Conservation (phyloP, 2,329 filamentous ascomycete genomes). For the Rhinocladiella similis region DNA sequence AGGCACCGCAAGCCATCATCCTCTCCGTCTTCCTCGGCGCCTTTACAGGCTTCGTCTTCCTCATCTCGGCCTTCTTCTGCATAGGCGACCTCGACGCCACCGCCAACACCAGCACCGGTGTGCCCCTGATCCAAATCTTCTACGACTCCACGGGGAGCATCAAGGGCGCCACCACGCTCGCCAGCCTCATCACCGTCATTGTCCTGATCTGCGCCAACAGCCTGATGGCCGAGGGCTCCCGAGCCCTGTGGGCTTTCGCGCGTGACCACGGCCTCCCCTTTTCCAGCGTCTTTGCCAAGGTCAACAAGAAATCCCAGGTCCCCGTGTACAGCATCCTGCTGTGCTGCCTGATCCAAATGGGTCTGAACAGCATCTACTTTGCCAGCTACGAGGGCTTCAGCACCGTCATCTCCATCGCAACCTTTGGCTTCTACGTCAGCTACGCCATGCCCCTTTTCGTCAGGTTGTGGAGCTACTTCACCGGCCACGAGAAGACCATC, state of each 20-base stretch:
- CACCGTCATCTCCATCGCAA: slow-evolving; percentile 58
- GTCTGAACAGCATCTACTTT: slow-evolving; percentile 57
- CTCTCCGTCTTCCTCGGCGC: slow-evolving; percentile 47
- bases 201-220: slow-evolving; percentile 43
- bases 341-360: slow-evolving; percentile 54
- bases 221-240: slow-evolving; percentile 25
- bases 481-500: slow-evolving; percentile 44
- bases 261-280: slow-evolving; percentile 51
- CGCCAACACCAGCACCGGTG: slow-evolving; percentile 47
- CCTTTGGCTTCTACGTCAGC: slow-evolving; percentile 60
- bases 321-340: slow-evolving; percentile 49
- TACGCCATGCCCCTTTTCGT: slow-evolving; percentile 57
- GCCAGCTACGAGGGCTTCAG: slow-evolving; percentile 57
- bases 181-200: slow-evolving; percentile 52
- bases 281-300: slow-evolving; percentile 41
- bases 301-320: slow-evolving; percentile 44
- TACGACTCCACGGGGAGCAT: slow-evolving; percentile 50
- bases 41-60: slow-evolving; percentile 50
- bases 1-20: slow-evolving; percentile 52
- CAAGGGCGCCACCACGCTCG: slow-evolving; percentile 46
- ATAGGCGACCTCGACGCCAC: slow-evolving; percentile 52
- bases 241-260: slow-evolving; percentile 41
- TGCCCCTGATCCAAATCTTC: slow-evolving; percentile 56
- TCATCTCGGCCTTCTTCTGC: slow-evolving; percentile 53
- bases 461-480: slow-evolving; percentile 50